phyloP scores from a whole-genome alignment of 2,329 filamentous ascomycete species.

The Dactylella cylindrospora region DNA sequence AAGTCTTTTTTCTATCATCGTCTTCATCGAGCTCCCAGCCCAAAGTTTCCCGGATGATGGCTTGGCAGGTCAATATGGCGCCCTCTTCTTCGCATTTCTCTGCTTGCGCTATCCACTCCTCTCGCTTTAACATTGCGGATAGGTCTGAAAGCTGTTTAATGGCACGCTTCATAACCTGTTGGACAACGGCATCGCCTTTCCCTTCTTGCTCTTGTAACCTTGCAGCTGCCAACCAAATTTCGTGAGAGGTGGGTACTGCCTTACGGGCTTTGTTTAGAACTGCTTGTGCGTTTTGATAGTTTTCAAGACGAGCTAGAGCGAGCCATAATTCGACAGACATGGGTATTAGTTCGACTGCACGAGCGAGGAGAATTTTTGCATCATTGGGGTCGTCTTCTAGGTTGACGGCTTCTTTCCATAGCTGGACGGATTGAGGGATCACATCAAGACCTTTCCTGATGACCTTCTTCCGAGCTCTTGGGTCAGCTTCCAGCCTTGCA shows the following conservation, averaged over 20 bases:
- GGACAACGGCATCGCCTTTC: constrained; percentile 67
- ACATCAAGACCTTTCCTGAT: constrained; percentile 87
- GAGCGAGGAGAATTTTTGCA: constrained; percentile 83
- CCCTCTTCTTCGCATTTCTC: constrained; percentile 94
- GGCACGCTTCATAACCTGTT: constrained; percentile 89
- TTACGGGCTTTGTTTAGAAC: constrained; percentile 94
- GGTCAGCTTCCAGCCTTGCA: constrained; percentile 83
- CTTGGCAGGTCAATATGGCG: constrained; percentile 78
- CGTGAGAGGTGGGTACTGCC: constrained; percentile 86
- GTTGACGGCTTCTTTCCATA: constrained; percentile 99
- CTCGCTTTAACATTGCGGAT: constrained; percentile 92
- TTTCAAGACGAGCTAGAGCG: constrained; percentile 84
- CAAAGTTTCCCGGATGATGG: constrained; percentile 88
- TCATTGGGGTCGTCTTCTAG: constrained; percentile 87
- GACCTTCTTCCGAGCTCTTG: constrained; percentile 85
- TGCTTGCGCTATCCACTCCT: constrained; percentile 94
- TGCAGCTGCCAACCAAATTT: constrained; percentile 95
- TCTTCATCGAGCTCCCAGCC: constrained; percentile 94
- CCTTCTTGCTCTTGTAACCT: constrained; percentile 88
- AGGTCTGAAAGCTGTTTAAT: constrained; percentile 85
- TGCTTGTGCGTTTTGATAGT: constrained; percentile 86
- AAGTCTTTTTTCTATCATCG: constrained; percentile 91
- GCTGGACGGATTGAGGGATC: constrained; percentile 86
- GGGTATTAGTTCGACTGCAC: constrained; percentile 93
- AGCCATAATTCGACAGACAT: constrained; percentile 94